Base-by-base conservation (phyloP, 768 basidiomycete genomes). In the Boletus eberwhitei region DNA sequence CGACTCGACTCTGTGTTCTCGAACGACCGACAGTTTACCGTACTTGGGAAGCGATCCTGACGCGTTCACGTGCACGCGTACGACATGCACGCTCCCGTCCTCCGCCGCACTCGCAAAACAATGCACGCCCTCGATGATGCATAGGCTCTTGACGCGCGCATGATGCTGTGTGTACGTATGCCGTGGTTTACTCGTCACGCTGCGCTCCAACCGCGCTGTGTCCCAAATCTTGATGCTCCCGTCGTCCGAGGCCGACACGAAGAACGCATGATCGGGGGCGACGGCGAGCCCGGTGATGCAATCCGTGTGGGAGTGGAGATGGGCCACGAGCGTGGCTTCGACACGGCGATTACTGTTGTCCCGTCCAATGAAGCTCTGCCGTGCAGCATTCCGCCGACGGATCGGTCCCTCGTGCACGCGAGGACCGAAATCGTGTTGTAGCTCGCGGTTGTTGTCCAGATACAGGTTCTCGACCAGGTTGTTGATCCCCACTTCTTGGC, bases 181-280 rank as follows among this genome's bases (percentile, higher is more conserved):
- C 59, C 87, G 68, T 51, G 83, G 84, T 75, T 91, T 91, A 67
- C 88, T 88, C 21, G 94, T 92, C 17, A 97, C 91, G 70, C 93
- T 98, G 53, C 95, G 81, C 66, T 98, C 96, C 42, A 98, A 77
- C n/a, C 93, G 79, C 8, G 91, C 89, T 2, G 93, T 88, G 59
- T 93, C 89, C 93, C 93, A 97, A 39, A 90, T 79, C 69, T 93
- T 95, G 65, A 95, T 85, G 0, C 90, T 94, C 74, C 90, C 91
- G 71, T 98, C 96, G 58, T 98, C 86, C 1, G 93, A 96, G 36
- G 90, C 85, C 0, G 96, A 92, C 4, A 95, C 85, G 60, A 99
- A 98, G 77, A 97, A 99, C 67, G 86, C 74, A 63, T 97, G 93
- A 64, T 98, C 97, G 3, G 96, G 95, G 1, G 96, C 87, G 22